phyloP scores from a whole-genome alignment of 805 yeast genomes.

The Pichia rugopelliculosa region DNA sequence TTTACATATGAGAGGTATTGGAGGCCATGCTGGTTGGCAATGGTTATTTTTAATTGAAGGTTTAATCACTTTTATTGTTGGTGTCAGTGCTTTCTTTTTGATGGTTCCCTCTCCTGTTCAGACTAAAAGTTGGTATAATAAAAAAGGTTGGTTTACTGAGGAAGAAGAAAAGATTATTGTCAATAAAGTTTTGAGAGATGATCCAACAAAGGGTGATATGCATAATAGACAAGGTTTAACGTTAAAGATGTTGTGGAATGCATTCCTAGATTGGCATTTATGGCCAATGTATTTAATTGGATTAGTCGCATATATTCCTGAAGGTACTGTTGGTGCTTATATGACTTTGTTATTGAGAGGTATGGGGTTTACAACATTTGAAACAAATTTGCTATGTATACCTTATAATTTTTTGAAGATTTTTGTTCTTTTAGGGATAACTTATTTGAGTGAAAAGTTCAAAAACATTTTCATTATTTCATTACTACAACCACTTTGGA shows the following conservation, averaged over 20 bases:
- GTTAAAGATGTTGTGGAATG: constrained; percentile 31
- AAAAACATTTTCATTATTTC: constrained; percentile 22
- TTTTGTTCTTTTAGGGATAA: constrained; percentile 28
- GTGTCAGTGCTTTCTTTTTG: constrained; percentile 29
- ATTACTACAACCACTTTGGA: constrained; percentile 22
- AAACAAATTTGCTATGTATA: constrained; percentile 45
- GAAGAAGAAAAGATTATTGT: constrained; percentile 52
- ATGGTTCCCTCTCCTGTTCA: constrained; percentile 32
- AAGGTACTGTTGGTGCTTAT: constrained; percentile 34
- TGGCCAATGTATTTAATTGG: constrained; percentile 50
- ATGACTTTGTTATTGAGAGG: constrained; percentile 40
- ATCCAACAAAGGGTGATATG: constrained; percentile 60
- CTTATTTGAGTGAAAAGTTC: constrained; percentile 32
- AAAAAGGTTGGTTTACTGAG: constrained; percentile 38
- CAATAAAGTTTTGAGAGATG: constrained; percentile 53
- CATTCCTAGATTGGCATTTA: constrained; percentile 43
- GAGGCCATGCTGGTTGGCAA: constrained; percentile 50
- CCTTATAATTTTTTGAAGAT: constrained; percentile 39
- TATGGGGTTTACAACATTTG: constrained; percentile 47
- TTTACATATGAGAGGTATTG: constrained; percentile 38
- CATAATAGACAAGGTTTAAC: constrained; percentile 50
- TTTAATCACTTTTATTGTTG: constrained; percentile 44
- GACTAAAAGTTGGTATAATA: constrained; percentile 23
- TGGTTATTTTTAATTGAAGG: constrained; percentile 66
- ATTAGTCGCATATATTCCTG: constrained; percentile 33